A percentile compares a stretch with the other conserved stretches of the same genome.
These are phyloP conservation scores for Nemania sp. DNA, from an alignment of 2,329 filamentous ascomycete genomes.

Conservation along the genomic window DNA sequence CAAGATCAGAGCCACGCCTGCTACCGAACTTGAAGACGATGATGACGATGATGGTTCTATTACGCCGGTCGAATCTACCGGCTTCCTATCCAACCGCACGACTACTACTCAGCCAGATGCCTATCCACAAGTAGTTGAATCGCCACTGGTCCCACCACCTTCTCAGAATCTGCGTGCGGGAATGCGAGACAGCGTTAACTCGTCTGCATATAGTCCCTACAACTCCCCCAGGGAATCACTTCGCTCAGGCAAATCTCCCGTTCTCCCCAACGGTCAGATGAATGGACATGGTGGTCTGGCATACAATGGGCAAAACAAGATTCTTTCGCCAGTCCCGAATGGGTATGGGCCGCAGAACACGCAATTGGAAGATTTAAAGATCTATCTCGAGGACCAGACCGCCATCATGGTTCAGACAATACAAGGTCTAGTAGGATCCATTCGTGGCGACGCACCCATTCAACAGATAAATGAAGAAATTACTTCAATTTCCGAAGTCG, in stretches of 20 bases:
- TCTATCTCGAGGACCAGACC: conserved; percentile 83
- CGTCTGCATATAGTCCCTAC: conserved; percentile 75
- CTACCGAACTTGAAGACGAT: conserved; percentile 76
- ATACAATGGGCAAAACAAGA: conserved; percentile 41
- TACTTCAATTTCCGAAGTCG: conserved; percentile 69
- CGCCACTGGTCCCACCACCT: conserved; percentile 54
- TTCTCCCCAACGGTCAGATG: conserved; percentile 44
- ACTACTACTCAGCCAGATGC: conserved; percentile 44
- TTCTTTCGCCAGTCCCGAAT: conserved; percentile 44
- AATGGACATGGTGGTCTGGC: conserved; percentile 41
- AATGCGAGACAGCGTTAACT: conserved; percentile 65
- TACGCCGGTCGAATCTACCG: conserved; percentile 68
- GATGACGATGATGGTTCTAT: conserved; percentile 73
- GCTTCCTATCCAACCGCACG: conserved; percentile 67
- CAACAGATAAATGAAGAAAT: conserved; percentile 72
- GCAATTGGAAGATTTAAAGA: conserved; percentile 60
- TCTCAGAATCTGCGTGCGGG: conserved; percentile 60
- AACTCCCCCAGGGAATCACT: conserved; percentile 68
- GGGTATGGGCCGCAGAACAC: conserved; percentile 45
- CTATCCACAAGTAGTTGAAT: conserved; percentile 43
- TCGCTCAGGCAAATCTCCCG: conserved; percentile 42
- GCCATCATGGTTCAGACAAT: conserved; percentile 79
- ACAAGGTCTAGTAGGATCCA: conserved; percentile 75
- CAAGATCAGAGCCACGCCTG: conserved; percentile 79
- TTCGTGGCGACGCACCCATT: conserved; percentile 67